These are phyloP conservation scores for Pichia scutulata DNA, from an alignment of 805 yeast species.

Conservation along the genomic window DNA sequence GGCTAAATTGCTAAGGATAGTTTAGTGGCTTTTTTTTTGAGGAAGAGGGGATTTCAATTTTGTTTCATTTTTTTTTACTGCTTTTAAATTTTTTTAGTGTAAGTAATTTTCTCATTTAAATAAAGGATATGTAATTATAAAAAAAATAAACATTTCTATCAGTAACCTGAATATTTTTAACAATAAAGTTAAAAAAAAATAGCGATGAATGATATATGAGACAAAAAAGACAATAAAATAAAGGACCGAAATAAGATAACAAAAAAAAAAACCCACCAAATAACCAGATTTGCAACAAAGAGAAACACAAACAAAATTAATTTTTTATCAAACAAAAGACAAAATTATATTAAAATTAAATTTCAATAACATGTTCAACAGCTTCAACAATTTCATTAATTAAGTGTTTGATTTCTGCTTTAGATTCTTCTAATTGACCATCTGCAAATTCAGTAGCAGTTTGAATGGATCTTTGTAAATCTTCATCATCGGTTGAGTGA, in stretches of 20 bases:
- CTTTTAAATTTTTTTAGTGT: not conserved
- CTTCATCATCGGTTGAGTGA: slow-evolving; percentile 11
- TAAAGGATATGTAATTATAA: not conserved
- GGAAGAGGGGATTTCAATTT: not conserved
- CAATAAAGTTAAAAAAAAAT: not conserved
- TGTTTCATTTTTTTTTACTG: too few relatives aligned
- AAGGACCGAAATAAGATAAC: not conserved
- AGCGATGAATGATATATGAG: not conserved
- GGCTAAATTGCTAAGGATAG: not conserved
- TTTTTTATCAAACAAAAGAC: not conserved
- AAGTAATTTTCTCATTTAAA: not conserved
- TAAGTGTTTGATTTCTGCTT: slow-evolving; percentile 17
- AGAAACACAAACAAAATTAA: not conserved
- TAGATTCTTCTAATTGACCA: slow-evolving; percentile 14
- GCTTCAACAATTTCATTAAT: slow-evolving; percentile 17
- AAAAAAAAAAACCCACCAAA: slow-evolving; percentile 3
- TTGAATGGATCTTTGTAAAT: slow-evolving; percentile 16
- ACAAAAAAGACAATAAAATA: not conserved
- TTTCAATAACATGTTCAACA: slow-evolving; percentile 9
- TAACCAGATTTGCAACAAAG: not conserved
- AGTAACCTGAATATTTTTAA: not conserved
- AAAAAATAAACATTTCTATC: not conserved
- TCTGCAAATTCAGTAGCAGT: slow-evolving; percentile 17
- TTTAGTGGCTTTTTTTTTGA: not conserved
- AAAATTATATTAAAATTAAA: not conserved